Conservation (phyloP, 495 filamentous ascomycete species). For the Aspergillus biplanus region DNA sequence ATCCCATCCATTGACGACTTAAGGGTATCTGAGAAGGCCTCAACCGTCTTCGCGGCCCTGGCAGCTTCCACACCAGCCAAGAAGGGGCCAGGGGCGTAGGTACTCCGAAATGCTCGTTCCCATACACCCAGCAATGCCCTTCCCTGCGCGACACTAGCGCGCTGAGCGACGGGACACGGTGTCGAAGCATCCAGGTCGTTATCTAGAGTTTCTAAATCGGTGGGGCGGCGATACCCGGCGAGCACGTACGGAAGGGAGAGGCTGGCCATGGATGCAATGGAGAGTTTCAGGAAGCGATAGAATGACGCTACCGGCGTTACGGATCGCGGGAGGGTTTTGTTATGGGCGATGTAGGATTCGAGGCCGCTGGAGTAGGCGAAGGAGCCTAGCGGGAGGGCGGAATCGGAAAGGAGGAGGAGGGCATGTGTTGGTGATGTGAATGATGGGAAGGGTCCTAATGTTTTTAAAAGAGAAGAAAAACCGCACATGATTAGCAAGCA, state of each 20-base stretch:
- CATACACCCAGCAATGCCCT: slow-evolving; percentile 85
- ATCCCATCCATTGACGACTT: slow-evolving; percentile 36
- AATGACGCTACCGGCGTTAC: slow-evolving; percentile 53
- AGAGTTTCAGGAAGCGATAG: slow-evolving; percentile 75
- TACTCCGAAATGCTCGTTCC: slow-evolving; percentile 69
- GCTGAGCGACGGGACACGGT: slow-evolving; percentile 82
- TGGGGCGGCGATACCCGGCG: slow-evolving; percentile 68
- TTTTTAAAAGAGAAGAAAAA: neutral
- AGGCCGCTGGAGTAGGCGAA: slow-evolving; percentile 96
- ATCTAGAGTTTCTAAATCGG: slow-evolving; percentile 63
- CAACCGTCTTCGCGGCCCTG: slow-evolving; percentile 33
- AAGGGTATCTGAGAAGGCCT: slow-evolving; percentile 42
- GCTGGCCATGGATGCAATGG: slow-evolving; percentile 74
- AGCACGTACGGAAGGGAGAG: slow-evolving; percentile 86
- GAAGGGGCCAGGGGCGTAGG: slow-evolving; percentile 30
- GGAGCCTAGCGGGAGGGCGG: slow-evolving; percentile 90
- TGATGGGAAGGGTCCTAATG: neutral
- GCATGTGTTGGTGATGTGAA: slow-evolving; percentile 58
- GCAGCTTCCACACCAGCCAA: slow-evolving; percentile 22
- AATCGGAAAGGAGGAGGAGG: slow-evolving; percentile 91
- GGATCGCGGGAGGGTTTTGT: slow-evolving; percentile 47
- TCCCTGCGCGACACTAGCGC: slow-evolving; percentile 84
- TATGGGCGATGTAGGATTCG: slow-evolving; percentile 91
- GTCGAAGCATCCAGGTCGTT: slow-evolving; percentile 85
- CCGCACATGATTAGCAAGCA: too few relatives aligned